These are phyloP conservation scores for Angomonas ambiguus DNA, from an alignment of 208 protist species.

Conservation along the genomic window DNA sequence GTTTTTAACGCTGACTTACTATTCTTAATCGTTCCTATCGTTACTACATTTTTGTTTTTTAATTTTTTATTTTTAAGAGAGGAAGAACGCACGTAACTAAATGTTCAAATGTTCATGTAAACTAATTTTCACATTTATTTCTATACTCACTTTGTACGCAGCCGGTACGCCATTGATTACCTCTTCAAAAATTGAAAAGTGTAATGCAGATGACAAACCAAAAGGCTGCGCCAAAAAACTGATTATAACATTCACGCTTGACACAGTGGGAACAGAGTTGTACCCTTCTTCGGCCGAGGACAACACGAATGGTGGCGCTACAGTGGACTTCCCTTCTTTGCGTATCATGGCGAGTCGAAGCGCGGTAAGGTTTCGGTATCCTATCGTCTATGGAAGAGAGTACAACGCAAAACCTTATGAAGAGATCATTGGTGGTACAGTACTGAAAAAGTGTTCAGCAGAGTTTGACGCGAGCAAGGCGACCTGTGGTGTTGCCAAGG, in stretches of 20 bases:
- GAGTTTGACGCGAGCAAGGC: conserved; percentile 29
- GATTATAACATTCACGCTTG: conserved; percentile 67
- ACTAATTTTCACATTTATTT: conserved; percentile 13
- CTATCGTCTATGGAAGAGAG: conserved; percentile 70
- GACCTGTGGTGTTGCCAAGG: conserved; percentile 65
- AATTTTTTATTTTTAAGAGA: no score
- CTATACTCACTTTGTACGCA: neutral
- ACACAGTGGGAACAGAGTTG: conserved; percentile 51
- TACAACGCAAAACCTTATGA: conserved; percentile 87
- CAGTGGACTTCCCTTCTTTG: conserved; percentile 51
- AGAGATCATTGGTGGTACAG: conserved; percentile 31
- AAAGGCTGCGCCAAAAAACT: conserved; percentile 75
- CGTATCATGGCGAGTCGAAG: conserved; percentile 53
- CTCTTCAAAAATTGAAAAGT: conserved; percentile 11
- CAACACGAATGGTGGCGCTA: conserved; percentile 16
- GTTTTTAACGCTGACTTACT: no score
- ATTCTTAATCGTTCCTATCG: no score
- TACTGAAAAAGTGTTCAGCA: conserved; percentile 60
- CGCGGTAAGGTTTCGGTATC: conserved; percentile 72
- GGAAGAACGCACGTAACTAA: no score
- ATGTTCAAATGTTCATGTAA: no score
- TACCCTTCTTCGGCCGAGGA: conserved; percentile 52
- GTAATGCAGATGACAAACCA: conserved; percentile 14
- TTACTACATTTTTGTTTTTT: no score
- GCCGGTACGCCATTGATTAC: no score